Conservation (phyloP, 2,329 filamentous ascomycete genomes). For the Colletotrichum liaoningense region DNA sequence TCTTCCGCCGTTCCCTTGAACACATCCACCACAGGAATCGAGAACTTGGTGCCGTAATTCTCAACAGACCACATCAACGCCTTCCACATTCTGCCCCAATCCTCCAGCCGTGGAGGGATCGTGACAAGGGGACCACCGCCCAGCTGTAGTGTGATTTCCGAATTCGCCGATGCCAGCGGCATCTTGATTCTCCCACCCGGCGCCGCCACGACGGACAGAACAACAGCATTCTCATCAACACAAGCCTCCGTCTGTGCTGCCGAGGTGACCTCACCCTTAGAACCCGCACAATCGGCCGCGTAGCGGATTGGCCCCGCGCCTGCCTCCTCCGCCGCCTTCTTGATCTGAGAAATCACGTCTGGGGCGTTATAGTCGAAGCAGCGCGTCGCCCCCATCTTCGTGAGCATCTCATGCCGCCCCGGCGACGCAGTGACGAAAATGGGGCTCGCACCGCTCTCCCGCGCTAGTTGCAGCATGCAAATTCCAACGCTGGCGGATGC, state of each 20-base stretch:
- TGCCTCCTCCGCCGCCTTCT: conserved; percentile 5
- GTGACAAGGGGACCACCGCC: neutral
- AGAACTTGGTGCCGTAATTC: neutral
- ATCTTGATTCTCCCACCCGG: neutral
- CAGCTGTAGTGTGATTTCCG: neutral
- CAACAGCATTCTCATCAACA: neutral
- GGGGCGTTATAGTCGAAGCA: conserved; percentile 48
- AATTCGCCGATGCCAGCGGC: conserved; percentile 1
- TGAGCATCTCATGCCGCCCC: conserved; percentile 45
- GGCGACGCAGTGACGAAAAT: conserved; percentile 48
- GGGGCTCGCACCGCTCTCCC: conserved; percentile 42
- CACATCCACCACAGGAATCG: neutral
- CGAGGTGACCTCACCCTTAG: neutral
- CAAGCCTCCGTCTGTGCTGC: conserved; percentile 5
- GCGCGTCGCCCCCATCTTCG: conserved; percentile 45
- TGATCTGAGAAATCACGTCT: conserved; percentile 7
- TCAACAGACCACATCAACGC: neutral
- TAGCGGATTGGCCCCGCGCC: conserved; percentile 14
- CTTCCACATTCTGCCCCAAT: neutral
- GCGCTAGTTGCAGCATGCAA: conserved; percentile 48
- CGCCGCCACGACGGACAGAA: neutral
- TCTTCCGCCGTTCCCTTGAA: conserved; percentile 4
- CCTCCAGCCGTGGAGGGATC: conserved; percentile 3
- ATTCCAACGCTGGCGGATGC: conserved; percentile 48
- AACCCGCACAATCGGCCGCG: conserved; percentile 27